These are phyloP conservation scores for Craterostigma plantagineum DNA, from an alignment of 257 asterid genomes.

Conservation along the genomic window DNA sequence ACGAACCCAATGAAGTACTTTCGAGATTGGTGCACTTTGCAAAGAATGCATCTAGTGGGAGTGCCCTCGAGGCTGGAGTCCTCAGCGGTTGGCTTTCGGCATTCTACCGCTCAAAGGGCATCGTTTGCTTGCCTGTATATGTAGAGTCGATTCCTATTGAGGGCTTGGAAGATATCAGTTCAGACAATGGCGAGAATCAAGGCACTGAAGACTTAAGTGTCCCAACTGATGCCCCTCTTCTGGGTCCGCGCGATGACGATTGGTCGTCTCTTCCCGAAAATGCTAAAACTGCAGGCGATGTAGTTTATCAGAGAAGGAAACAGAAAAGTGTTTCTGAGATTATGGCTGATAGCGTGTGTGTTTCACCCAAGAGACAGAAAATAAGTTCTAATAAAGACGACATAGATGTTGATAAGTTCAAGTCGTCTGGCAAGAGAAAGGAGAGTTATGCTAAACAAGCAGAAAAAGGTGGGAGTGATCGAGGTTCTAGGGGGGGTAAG, in stretches of 20 bases:
- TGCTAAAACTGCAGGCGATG: constrained; percentile 15
- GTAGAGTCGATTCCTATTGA: constrained; percentile 27
- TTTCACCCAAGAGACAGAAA: constrained; percentile 10
- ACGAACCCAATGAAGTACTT: constrained; percentile 24
- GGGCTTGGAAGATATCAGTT: constrained; percentile 40
- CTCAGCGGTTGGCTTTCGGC: constrained; percentile 51
- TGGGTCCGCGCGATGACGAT: constrained; percentile 29
- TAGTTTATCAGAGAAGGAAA: constrained; percentile 25
- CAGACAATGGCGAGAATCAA: background rate
- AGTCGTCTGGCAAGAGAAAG: constrained; percentile 13
- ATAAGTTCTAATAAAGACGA: constrained; percentile 7
- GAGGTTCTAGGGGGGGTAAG: constrained; percentile 10
- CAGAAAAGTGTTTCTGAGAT: constrained; percentile 59
- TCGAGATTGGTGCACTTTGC: constrained; percentile 16
- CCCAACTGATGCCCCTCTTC: constrained; percentile 21
- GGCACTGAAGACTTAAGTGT: constrained; percentile 13
- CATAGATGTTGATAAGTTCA: background rate
- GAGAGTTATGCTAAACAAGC: constrained; percentile 8
- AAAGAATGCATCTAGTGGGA: constrained; percentile 9
- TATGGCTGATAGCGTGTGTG: constrained; percentile 14
- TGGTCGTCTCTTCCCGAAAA: constrained; percentile 8
- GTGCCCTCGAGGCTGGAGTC: constrained; percentile 26
- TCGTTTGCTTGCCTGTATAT: constrained; percentile 15
- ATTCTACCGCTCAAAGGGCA: constrained; percentile 25
- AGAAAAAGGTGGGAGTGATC: constrained; percentile 2